Evolutionary conservation across 371 early-diverging fungal genomes (phyloP), one percentile per base, ranked within the genome.

Genomic region (Mucor velutinosus): DNA sequence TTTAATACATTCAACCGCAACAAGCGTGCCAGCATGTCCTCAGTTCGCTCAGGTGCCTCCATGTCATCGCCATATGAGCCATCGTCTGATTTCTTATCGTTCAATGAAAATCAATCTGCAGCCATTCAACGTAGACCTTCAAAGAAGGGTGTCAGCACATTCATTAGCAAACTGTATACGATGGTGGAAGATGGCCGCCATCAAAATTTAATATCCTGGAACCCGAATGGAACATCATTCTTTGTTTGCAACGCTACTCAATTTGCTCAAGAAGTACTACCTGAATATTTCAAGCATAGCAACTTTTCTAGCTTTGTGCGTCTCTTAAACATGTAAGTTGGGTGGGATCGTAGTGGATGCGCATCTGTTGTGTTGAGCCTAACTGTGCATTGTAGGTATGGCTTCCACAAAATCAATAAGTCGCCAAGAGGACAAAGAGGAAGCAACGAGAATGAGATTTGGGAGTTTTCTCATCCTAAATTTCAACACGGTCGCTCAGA

Each of bases 171-270:
- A 39, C 51, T 72, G 4, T 68, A 64, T 41, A 60, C 43, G 72
- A 92, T 95, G 92, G 90, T 95, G 32, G 80, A 85, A 58, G 93
- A 93, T 78, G 76, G 79, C 55, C 77, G 81, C 47, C 86, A 90
- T 70, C 89, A 91, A 70, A 86, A 90, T 60, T 75, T 91, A 56
- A 93, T 95, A 49, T 85, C 87, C 11, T 95, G 95, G 95, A 92
- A 90, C 79, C 85, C 83, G 27, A 81, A 82, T 57, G 95, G 95
- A 4, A 87, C 90, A 2, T 92, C 95, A 25, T 97, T 98, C 67
- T 84, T 93, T 53, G 95, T 98, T 63, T 89, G 89, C 75, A 92
- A 95, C 70, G 92, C 92, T 19, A 86, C 86, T 47, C 90, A 89
- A 23, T 96, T 97, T 81, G 84, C 95, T 15, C 89, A 91, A 67